Evolutionary conservation across 2,329 filamentous ascomycete genomes (phyloP).

Genomic region (Alternaria sp.): DNA sequence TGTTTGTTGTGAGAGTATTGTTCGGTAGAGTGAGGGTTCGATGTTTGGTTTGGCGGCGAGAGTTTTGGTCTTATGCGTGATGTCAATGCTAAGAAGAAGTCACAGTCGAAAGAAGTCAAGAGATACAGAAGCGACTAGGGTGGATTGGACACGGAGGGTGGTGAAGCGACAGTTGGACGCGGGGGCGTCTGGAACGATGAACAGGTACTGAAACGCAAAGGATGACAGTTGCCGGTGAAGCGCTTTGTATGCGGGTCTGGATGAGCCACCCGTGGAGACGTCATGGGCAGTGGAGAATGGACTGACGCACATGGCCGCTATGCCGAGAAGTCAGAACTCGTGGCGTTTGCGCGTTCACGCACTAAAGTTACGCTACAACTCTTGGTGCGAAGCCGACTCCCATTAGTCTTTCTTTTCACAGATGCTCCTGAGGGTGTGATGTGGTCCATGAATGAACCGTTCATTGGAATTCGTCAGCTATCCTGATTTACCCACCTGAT

Average conservation of each 20-base stretch:
- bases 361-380: slow-evolving; percentile 14
- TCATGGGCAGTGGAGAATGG: slow-evolving; percentile 21
- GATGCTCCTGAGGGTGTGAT: neutral
- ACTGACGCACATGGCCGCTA: slow-evolving; percentile 24
- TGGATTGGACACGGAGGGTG: slow-evolving; percentile 1
- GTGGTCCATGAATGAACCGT: neutral
- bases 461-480: neutral
- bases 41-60: neutral
- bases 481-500: neutral
- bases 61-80: neutral
- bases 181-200: slow-evolving; percentile 3
- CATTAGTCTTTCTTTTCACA: neutral
- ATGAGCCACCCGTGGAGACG: slow-evolving; percentile 23
- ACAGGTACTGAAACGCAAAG: slow-evolving; percentile 20
- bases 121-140: slow-evolving; percentile 7
- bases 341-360: slow-evolving; percentile 31
- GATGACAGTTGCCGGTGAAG: slow-evolving; percentile 23
- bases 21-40: neutral
- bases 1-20: slow-evolving; percentile 6
- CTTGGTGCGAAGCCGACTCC: slow-evolving; percentile 11
- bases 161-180: slow-evolving; percentile 5
- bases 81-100: slow-evolving; percentile 8
- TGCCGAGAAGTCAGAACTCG: slow-evolving; percentile 20
- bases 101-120: neutral
- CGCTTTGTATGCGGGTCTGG: slow-evolving; percentile 33